Conservation (phyloP, 129 eudicot genomes). For the Flaveria bidentis region DNA sequence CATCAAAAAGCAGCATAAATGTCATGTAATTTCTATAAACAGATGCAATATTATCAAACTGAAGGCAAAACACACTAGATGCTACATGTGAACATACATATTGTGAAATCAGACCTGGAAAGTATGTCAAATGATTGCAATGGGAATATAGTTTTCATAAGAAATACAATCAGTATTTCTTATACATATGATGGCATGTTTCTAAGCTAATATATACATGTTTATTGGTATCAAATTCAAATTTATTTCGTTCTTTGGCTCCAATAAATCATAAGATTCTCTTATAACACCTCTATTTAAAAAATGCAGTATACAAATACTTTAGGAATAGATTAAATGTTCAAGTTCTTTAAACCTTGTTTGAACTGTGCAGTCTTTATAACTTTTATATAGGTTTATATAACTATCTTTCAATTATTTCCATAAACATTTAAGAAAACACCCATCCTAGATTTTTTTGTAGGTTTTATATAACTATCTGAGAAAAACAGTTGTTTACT, state of each 20-base stretch:
- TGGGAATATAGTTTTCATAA: not conserved
- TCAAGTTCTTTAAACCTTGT: not conserved
- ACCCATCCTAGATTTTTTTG: not conserved
- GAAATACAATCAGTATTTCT: not conserved
- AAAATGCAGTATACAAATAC: not conserved
- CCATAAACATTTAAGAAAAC: not conserved
- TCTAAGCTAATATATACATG: not conserved
- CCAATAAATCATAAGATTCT: not conserved
- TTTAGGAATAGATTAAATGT: not conserved
- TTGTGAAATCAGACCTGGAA: not conserved
- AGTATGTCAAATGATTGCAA: not conserved
- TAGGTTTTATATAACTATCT: not conserved
- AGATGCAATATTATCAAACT: not conserved
- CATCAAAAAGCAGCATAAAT: slow-evolving; percentile 23
- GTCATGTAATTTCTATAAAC: not conserved
- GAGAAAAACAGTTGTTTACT: not conserved
- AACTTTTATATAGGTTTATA: not conserved
- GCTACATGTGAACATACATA: not conserved
- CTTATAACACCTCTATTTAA: not conserved
- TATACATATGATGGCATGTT: not conserved
- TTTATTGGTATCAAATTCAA: not conserved
- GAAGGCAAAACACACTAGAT: not conserved
- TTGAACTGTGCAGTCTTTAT: not conserved
- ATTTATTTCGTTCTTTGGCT: not conserved
- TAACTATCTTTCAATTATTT: not conserved